Base-by-base conservation (phyloP, 345 rosid species). In the Gossypium longicalyx region DNA sequence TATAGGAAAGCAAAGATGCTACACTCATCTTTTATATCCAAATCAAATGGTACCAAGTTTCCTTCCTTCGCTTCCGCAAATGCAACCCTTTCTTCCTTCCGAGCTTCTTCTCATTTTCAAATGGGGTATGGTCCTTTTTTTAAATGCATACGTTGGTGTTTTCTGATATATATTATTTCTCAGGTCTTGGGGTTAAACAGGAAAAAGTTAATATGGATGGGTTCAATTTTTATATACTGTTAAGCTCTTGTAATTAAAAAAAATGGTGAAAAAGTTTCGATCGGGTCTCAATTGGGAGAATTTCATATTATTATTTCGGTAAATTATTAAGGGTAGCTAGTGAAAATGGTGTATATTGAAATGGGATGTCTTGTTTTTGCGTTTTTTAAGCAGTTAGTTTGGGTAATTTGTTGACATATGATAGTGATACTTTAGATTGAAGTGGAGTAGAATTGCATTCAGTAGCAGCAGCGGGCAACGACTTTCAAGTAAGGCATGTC, bases 401-500 rank as follows among this genome's bases (percentile, higher is more conserved):
- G 23, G 49, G 44, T 29, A 17, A 48, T 62, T 56, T 53, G 15
- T 71, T 54, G 66, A 70, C 67, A 41, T 44, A 13, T 22, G 13
- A 73, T 81, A 58, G 71, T 73, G 70, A 63, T 15, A 52, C 78
- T 8, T 38, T 73, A 89, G 98, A 76, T 81, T 89, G 84, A 89
- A 80, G 71, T 79, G 82, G 41, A 77, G 85, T 61, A 83, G 71
- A 76, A 82, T 61, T 23, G 74, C 80, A n/a, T 59, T 79, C 2
- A 49, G 80, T 58, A 43, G 86, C 79, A 16, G 87, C 80, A 5
- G 65, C 60, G 57, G 79, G 57, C 76, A 70, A 27, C 53, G 81
- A 48, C 27, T 67, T 67, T 79, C 77, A 60, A 79, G 81, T 51
- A 83, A 91, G 97, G 96, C 89, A 84, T 78, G 82, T 81, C 48